phyloP scores from a whole-genome alignment of 2,329 filamentous ascomycete genomes.

The Colletotrichum theobromicola region DNA sequence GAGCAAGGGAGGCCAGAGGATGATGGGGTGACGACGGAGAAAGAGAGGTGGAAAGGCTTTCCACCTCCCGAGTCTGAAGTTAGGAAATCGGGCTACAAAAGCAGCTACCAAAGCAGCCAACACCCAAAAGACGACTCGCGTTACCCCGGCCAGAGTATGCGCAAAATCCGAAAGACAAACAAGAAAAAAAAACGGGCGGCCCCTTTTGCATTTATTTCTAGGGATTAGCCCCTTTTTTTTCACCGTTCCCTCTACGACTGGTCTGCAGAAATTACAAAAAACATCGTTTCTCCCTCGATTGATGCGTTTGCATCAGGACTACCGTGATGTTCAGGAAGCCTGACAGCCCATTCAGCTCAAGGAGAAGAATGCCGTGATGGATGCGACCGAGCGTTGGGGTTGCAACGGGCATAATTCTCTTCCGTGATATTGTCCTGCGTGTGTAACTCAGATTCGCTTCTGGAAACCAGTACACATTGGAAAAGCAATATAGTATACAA shows the following conservation, averaged over 20 bases:
- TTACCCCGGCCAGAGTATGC: constrained; percentile 1
- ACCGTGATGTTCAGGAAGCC: neutral
- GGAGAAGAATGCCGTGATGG: neutral
- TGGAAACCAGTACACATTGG: neutral
- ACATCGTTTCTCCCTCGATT: neutral
- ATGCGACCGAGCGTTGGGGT: neutral
- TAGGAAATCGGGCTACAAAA: neutral
- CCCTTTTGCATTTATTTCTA: constrained; percentile 20
- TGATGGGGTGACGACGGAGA: neutral
- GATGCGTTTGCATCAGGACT: neutral
- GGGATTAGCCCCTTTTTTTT: constrained; percentile 5
- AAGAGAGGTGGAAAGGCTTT: neutral
- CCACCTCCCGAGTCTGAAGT: neutral
- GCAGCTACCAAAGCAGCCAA: neutral
- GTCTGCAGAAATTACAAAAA: constrained; percentile 2
- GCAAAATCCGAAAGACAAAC: neutral
- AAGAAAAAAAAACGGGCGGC: constrained; percentile 5
- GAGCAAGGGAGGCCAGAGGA: neutral
- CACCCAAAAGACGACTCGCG: neutral
- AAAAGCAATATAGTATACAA: neutral
- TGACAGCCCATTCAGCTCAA: neutral
- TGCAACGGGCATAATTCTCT: neutral
- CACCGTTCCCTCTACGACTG: neutral
- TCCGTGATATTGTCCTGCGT: neutral
- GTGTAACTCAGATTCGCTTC: neutral